Percentiles rank a stretch among this genome's conserved stretches.
These are phyloP conservation scores for Fragilariopsis cylindrus DNA, from an alignment of 108 stramenopile genomes.

Conservation along the genomic window DNA sequence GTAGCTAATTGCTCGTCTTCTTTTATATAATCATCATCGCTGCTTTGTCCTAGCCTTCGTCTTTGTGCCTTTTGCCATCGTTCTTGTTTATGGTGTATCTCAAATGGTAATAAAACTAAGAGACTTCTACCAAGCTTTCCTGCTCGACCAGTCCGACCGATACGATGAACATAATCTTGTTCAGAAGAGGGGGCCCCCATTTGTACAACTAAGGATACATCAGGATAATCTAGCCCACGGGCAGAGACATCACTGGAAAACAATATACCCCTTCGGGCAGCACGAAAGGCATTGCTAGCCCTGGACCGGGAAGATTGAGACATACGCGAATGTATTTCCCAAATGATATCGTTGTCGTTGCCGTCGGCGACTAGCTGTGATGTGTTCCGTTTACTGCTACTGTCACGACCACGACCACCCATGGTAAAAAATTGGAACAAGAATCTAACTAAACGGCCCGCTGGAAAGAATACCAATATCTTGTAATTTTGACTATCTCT, in stretches of 20 bases:
- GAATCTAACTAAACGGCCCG: constrained; percentile 78
- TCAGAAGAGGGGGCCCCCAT: constrained; percentile 73
- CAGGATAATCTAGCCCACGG: constrained; percentile 84
- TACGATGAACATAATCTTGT: constrained; percentile 90
- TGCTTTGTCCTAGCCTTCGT: not conserved
- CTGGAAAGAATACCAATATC: constrained; percentile 89
- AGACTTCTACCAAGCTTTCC: constrained; percentile 67
- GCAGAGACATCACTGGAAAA: constrained; percentile 93
- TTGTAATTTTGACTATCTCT: constrained; percentile 67
- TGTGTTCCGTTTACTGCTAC: constrained; percentile 5
- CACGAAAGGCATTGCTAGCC: constrained; percentile 64
- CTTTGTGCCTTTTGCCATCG: not conserved
- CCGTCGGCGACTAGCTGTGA: not conserved
- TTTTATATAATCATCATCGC: not conserved
- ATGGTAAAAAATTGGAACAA: constrained; percentile 77
- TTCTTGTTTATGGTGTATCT: constrained; percentile 22
- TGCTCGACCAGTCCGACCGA: constrained; percentile 92
- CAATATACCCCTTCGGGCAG: constrained; percentile 44
- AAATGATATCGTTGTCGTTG: not conserved
- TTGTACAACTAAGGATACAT: constrained; percentile 63
- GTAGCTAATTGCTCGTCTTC: constrained; percentile 12
- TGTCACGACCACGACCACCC: constrained; percentile 29
- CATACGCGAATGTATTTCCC: constrained; percentile 89
- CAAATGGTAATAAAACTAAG: constrained; percentile 56
- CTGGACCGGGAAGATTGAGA: constrained; percentile 76